These are phyloP conservation scores for Hyphopichia fennica DNA, from an alignment of 1,139 yeast genomes.

Conservation along the genomic window DNA sequence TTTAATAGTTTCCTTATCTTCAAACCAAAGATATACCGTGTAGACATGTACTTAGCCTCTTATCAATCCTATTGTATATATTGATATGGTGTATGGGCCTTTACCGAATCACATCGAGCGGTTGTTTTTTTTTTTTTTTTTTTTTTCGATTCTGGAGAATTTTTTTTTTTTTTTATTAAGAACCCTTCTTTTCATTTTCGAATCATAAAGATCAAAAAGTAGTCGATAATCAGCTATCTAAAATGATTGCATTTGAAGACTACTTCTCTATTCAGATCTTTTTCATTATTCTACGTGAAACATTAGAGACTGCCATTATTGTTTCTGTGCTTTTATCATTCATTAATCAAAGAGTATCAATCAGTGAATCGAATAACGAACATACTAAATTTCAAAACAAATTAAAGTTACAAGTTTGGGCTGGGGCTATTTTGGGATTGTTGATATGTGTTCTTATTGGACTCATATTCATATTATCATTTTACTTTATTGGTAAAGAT, in stretches of 20 bases:
- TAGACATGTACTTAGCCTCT: too few relatives aligned
- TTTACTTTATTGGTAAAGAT: conserved; percentile 76
- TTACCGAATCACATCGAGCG: too few relatives aligned
- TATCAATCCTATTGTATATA: too few relatives aligned
- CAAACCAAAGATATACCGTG: too few relatives aligned
- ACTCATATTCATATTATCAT: conserved; percentile 68
- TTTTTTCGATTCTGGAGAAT: too few relatives aligned
- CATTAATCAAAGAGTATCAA: conserved; percentile 54
- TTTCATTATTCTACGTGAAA: conserved; percentile 84
- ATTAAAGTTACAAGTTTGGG: conserved; percentile 75
- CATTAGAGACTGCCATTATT: conserved; percentile 83
- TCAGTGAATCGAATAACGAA: neutral
- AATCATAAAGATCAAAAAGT: too few relatives aligned
- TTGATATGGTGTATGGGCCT: too few relatives aligned
- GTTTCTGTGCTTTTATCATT: conserved; percentile 83
- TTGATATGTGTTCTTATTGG: conserved; percentile 77
- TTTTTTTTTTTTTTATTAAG: too few relatives aligned
- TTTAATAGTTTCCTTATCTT: too few relatives aligned
- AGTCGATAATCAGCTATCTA: too few relatives aligned
- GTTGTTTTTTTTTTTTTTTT: too few relatives aligned
- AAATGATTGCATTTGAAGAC: conserved; percentile 37
- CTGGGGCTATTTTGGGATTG: conserved; percentile 74
- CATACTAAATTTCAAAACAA: conserved; percentile 14
- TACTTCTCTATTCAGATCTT: conserved; percentile 75
- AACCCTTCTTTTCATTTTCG: too few relatives aligned